These are phyloP conservation scores for Perilla frutescens DNA, from an alignment of 257 asterid species.

Conservation along the genomic window DNA sequence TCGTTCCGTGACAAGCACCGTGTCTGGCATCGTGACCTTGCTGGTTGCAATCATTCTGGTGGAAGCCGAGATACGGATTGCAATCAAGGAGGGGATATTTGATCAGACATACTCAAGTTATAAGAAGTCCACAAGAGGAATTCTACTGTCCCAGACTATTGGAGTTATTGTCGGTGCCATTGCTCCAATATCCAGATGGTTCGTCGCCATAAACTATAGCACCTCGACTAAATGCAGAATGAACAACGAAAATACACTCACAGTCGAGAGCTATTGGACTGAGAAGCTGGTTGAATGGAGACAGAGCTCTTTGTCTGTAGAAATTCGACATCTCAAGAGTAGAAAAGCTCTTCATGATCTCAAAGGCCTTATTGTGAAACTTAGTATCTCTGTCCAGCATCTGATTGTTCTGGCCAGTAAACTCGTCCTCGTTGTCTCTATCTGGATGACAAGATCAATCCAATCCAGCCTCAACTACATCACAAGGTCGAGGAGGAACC, in stretches of 20 bases:
- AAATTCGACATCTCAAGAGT: conserved; percentile 39
- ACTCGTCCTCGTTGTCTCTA: conserved; percentile 34
- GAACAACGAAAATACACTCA: conserved; percentile 21
- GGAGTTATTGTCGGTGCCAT: conserved; percentile 44
- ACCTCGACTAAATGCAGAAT: conserved; percentile 19
- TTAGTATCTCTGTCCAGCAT: conserved; percentile 42
- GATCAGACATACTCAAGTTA: conserved; percentile 36
- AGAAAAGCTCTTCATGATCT: conserved; percentile 42
- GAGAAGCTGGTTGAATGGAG: conserved; percentile 52
- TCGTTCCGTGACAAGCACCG: conserved; percentile 45
- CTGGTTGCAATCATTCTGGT: conserved; percentile 31
- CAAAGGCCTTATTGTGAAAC: conserved; percentile 39
- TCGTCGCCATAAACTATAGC: conserved; percentile 31
- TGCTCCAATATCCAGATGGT: conserved; percentile 49
- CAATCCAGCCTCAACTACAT: conserved; percentile 25
- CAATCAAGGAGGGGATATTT: not conserved
- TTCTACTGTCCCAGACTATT: conserved; percentile 41
- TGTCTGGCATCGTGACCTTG: conserved; percentile 45
- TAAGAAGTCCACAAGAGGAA: conserved; percentile 39
- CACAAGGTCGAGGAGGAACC: conserved; percentile 34
- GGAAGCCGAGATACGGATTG: conserved; percentile 39
- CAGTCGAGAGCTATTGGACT: conserved; percentile 49
- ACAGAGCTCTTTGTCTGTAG: conserved; percentile 39
- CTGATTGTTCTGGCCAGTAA: conserved; percentile 45
- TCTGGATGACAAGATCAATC: conserved; percentile 33